A percentile compares a stretch with the other conserved stretches of the same genome.
Conservation (phyloP, 495 filamentous ascomycete genomes). For the Hypoxylon perforatum region DNA sequence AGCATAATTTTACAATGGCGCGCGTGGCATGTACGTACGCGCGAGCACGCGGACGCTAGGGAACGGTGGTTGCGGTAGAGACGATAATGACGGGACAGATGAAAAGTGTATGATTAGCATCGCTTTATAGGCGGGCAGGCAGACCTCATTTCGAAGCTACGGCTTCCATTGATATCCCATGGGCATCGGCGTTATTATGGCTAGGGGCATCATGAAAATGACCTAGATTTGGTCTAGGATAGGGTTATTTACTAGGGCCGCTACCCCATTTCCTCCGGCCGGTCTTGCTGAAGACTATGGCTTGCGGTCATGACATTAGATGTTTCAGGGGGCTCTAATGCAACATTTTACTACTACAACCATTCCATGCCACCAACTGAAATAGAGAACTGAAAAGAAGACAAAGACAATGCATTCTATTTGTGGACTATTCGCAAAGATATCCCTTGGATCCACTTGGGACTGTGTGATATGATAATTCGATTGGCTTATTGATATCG, state of each 20-base stretch:
- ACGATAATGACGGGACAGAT: slow-evolving; percentile 32
- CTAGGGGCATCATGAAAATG: slow-evolving; percentile 10
- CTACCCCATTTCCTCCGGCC: slow-evolving; percentile 7
- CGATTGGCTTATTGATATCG: too few relatives aligned
- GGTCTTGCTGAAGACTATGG: background rate
- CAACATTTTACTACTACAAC: background rate
- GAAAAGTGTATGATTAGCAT: slow-evolving; percentile 15
- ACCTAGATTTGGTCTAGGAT: slow-evolving; percentile 7
- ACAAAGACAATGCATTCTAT: too few relatives aligned
- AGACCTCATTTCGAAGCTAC: background rate
- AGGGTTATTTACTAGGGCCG: background rate
- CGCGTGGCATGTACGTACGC: background rate
- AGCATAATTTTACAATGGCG: background rate
- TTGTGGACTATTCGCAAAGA: too few relatives aligned
- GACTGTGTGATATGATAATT: too few relatives aligned
- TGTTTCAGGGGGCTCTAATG: slow-evolving; percentile 2
- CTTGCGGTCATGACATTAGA: slow-evolving; percentile 5
- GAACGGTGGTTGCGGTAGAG: slow-evolving; percentile 5
- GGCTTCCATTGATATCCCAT: slow-evolving; percentile 28
- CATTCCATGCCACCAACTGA: slow-evolving; percentile 7
- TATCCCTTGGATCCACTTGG: too few relatives aligned
- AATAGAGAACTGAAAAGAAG: background rate
- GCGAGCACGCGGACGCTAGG: background rate
- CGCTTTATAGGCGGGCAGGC: background rate
- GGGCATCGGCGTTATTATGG: slow-evolving; percentile 19